phyloP scores from a whole-genome alignment of 495 filamentous ascomycete species.

The Xanthoparmelia taractica region DNA sequence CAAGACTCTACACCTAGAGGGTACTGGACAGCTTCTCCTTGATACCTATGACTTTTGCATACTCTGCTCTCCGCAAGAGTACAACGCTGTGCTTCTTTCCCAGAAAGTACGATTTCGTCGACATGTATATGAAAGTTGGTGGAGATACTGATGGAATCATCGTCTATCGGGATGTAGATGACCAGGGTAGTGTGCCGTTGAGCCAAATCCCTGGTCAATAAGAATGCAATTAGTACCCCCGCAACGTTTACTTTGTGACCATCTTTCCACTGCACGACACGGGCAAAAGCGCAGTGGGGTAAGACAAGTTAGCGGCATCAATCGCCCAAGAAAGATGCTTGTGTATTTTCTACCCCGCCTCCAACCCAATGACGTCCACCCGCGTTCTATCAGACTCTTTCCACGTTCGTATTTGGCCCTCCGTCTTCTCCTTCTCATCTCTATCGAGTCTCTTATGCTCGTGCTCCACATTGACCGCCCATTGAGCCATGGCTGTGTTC shows the following conservation, averaged over 20 bases:
- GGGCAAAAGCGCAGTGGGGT: slow-evolving; percentile 3
- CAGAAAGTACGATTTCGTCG: too few relatives aligned
- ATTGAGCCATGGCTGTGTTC: slow-evolving; percentile 10
- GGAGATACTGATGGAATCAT: too few relatives aligned
- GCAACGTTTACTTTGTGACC: neutral
- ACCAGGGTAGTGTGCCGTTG: neutral
- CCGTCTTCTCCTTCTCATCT: neutral
- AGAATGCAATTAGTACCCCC: too few relatives aligned
- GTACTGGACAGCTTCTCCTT: too few relatives aligned
- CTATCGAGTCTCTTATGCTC: neutral
- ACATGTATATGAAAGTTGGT: too few relatives aligned
- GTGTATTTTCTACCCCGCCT: neutral
- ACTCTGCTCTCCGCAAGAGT: too few relatives aligned
- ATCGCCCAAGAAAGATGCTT: neutral
- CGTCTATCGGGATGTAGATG: neutral
- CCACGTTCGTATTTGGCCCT: neutral
- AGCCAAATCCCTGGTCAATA: neutral
- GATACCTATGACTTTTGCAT: too few relatives aligned
- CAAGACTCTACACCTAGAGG: too few relatives aligned
- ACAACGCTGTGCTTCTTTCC: too few relatives aligned
- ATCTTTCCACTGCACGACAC: neutral
- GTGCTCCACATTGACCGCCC: neutral
- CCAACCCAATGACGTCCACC: neutral
- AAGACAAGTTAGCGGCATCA: neutral
- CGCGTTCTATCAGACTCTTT: neutral